A percentile compares a stretch with the other conserved stretches of the same genome.
Conservation (phyloP, 208 protist species). For the Trypanosoma grayi region DNA sequence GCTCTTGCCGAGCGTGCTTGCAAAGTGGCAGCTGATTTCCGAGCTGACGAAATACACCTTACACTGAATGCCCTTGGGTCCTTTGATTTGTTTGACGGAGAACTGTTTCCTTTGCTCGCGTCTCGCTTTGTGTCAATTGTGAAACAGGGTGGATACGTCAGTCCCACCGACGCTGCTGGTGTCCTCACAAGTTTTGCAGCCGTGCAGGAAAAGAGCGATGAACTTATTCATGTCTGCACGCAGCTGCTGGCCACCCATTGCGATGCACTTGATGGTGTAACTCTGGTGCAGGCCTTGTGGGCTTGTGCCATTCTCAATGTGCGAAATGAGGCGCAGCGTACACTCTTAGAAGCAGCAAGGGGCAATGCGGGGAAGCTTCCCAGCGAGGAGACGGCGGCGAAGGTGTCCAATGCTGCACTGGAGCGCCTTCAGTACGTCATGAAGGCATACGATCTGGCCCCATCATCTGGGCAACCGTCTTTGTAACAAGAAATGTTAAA, state of each 20-base stretch:
- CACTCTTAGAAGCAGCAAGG: slow-evolving; percentile 50
- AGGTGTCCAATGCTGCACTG: slow-evolving; percentile 7
- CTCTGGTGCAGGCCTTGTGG: slow-evolving; percentile 71
- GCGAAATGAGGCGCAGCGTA: slow-evolving; percentile 76
- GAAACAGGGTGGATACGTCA: slow-evolving; percentile 59
- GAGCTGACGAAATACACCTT: slow-evolving; percentile 66
- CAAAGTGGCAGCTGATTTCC: slow-evolving; percentile 72
- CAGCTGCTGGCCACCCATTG: slow-evolving; percentile 55
- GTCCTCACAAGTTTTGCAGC: slow-evolving; percentile 85
- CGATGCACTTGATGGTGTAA: slow-evolving; percentile 36
- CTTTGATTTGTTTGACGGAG: slow-evolving; percentile 89
- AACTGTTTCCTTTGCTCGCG: slow-evolving; percentile 87
- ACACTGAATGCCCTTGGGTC: slow-evolving; percentile 70
- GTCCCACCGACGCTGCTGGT: slow-evolving; percentile 56
- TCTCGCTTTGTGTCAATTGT: slow-evolving; percentile 59
- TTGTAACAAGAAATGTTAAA: not conserved
- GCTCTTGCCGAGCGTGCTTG: slow-evolving; percentile 83
- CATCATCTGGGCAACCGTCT: not conserved
- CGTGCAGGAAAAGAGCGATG: slow-evolving; percentile 84
- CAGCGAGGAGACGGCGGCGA: slow-evolving; percentile 7
- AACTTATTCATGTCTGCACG: slow-evolving; percentile 74
- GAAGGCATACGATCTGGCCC: slow-evolving; percentile 24
- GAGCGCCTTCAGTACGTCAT: slow-evolving; percentile 29
- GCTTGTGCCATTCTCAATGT: slow-evolving; percentile 72
- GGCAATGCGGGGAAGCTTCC: slow-evolving; percentile 10